These are phyloP conservation scores for Magnusiomyces suaveolens DNA, from an alignment of 1,139 yeast species.

Conservation along the genomic window DNA sequence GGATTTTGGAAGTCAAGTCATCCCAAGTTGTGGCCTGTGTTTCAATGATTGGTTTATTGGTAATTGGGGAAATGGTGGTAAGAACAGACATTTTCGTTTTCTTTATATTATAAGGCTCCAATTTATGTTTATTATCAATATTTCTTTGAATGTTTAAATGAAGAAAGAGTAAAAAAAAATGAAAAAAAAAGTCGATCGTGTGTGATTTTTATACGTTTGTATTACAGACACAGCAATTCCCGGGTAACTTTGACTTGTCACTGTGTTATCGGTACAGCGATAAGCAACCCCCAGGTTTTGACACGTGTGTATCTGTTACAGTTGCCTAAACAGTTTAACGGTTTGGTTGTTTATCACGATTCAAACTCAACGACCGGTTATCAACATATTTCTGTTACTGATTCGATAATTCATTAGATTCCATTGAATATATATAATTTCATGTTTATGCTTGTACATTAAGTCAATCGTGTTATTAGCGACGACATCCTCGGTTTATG, in stretches of 20 bases:
- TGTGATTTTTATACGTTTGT: not conserved
- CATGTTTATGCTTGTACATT: too few relatives aligned
- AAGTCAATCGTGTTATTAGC: too few relatives aligned
- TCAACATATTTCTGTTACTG: too few relatives aligned
- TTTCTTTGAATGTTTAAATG: not conserved
- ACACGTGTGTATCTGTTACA: not conserved
- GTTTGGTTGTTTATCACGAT: too few relatives aligned
- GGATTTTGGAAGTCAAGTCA: slow-evolving; percentile 20
- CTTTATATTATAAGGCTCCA: not conserved
- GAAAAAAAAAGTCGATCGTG: not conserved
- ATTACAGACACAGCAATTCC: not conserved
- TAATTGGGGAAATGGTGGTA: slow-evolving; percentile 30
- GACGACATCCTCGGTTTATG: too few relatives aligned
- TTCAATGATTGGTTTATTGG: slow-evolving; percentile 25
- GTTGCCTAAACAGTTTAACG: too few relatives aligned
- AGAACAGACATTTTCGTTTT: slow-evolving; percentile 19
- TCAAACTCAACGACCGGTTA: too few relatives aligned
- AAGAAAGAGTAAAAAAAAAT: not conserved
- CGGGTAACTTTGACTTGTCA: not conserved
- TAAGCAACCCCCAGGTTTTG: not conserved
- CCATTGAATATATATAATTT: too few relatives aligned
- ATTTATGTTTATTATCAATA: not conserved
- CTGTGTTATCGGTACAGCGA: not conserved
- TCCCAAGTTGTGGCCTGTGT: slow-evolving; percentile 25
- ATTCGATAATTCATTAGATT: too few relatives aligned